A percentile compares a stretch with the other conserved stretches of the same genome.
These are phyloP conservation scores for Carex myosuroides DNA, from an alignment of 176 grass and related monocot species.

Conservation along the genomic window DNA sequence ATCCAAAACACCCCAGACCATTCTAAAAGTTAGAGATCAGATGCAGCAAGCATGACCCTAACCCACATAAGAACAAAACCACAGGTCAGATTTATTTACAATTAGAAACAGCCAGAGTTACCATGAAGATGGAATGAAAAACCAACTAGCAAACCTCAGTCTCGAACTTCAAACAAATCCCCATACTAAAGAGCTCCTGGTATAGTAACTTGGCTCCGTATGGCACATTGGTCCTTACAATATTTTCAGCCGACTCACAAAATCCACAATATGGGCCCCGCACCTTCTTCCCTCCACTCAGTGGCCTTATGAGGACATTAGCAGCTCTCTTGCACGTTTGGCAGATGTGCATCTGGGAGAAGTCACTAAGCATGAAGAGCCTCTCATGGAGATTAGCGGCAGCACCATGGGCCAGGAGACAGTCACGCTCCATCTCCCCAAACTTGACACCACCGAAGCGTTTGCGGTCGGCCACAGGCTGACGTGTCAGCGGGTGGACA, in stretches of 20 bases:
- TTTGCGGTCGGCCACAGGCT: conserved; percentile 71
- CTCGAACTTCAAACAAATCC: conserved; percentile 88
- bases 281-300: conserved; percentile 52
- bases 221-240: conserved; percentile 60
- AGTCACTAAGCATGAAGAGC: conserved; percentile 78
- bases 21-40: neutral
- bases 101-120: neutral
- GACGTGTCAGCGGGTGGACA: conserved; percentile 80
- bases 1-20: neutral
- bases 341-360: conserved; percentile 28
- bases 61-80: neutral
- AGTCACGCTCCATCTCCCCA: conserved; percentile 91
- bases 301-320: conserved; percentile 55
- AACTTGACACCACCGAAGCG: conserved; percentile 94
- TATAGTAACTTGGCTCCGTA: conserved; percentile 87
- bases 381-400: conserved; percentile 81
- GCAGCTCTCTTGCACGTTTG: conserved; percentile 40
- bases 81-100: neutral
- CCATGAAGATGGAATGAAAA: neutral
- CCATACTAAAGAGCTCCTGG: conserved; percentile 92
- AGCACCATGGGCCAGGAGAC: conserved; percentile 78
- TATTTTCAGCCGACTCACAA: conserved; percentile 61
- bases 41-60: neutral
- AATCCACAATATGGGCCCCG: conserved; percentile 67
- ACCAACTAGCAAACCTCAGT: conserved; percentile 57